phyloP scores from a whole-genome alignment of 352 stramenopile species.

The Globisporangium yorkense region DNA sequence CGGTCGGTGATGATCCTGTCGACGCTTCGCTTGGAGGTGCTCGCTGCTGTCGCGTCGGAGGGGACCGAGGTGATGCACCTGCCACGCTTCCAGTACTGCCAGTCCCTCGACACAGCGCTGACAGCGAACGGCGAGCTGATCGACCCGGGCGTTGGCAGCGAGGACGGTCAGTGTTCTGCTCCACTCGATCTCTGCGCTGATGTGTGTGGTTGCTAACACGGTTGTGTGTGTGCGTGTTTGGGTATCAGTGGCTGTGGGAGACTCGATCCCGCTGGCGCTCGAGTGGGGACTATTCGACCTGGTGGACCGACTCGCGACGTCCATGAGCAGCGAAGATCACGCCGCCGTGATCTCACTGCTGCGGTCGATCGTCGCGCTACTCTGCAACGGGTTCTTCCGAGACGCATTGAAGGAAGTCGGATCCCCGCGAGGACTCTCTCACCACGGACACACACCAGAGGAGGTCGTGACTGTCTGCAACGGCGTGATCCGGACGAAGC shows the following conservation, averaged over 20 bases:
- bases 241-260: conserved; percentile 36
- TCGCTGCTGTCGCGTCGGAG: conserved; percentile 23
- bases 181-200: neutral
- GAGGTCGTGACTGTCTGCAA: conserved; percentile 36
- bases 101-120: conserved; percentile 66
- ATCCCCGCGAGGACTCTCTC: conserved; percentile 9
- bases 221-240: conserved; percentile 10
- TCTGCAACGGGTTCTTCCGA: conserved; percentile 55
- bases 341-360: conserved; percentile 49
- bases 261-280: conserved; percentile 56
- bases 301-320: conserved; percentile 54
- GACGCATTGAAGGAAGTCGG: conserved; percentile 21
- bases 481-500: conserved; percentile 44
- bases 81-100: conserved; percentile 72
- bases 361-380: conserved; percentile 41
- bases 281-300: conserved; percentile 73
- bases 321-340: conserved; percentile 84
- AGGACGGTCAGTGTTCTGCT: conserved; percentile 38
- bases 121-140: conserved; percentile 67
- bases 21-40: conserved; percentile 47
- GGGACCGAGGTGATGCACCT: conserved; percentile 22
- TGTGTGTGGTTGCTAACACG: no score
- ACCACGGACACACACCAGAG: conserved; percentile 17
- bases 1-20: conserved; percentile 63
- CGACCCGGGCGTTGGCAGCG: conserved; percentile 21